Evolutionary conservation across 2,329 filamentous ascomycete genomes (phyloP).

Genomic region (Sporothrix inflata): DNA sequence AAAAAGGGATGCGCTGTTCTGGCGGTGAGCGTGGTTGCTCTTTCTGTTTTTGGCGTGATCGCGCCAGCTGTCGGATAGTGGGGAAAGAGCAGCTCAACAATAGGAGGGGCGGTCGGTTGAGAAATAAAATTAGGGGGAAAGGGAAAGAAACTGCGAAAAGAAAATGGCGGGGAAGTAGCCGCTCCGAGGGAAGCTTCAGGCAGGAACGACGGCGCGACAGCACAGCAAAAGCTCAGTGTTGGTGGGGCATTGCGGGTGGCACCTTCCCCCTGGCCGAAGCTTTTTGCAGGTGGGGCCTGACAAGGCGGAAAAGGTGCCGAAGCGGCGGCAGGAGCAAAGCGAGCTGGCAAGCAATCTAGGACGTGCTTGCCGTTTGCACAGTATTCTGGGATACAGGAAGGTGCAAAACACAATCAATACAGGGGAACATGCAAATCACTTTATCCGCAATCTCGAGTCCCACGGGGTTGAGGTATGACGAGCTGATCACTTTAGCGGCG

Average conservation of each 20-base stretch:
- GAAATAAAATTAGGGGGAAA: not conserved
- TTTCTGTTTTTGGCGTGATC: constrained; percentile 3
- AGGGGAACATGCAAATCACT: not conserved
- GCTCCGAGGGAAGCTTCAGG: constrained; percentile 6
- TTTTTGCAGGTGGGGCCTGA: not conserved
- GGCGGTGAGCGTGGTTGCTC: constrained; percentile 18
- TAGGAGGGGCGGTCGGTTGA: constrained; percentile 8
- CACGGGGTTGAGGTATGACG: constrained; percentile 7
- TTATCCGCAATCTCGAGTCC: constrained; percentile 15
- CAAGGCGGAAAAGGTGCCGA: constrained; percentile 10
- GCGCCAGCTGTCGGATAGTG: constrained; percentile 3
- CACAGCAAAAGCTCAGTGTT: not conserved
- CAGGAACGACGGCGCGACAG: not conserved
- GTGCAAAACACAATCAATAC: not conserved
- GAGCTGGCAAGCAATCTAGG: not conserved
- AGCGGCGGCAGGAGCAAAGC: constrained; percentile 1
- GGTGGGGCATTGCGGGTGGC: constrained; percentile 1
- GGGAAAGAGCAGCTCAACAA: not conserved
- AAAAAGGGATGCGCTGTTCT: constrained; percentile 14
- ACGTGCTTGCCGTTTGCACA: constrained; percentile 3
- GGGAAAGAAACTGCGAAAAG: not conserved
- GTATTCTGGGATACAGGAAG: not conserved
- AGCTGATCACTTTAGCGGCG: not conserved
- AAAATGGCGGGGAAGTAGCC: constrained; percentile 22
- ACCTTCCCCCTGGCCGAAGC: not conserved